A percentile compares a stretch with the other conserved stretches of the same genome.
Conservation (phyloP, 768 basidiomycete genomes). For the Boletus fagicola region DNA sequence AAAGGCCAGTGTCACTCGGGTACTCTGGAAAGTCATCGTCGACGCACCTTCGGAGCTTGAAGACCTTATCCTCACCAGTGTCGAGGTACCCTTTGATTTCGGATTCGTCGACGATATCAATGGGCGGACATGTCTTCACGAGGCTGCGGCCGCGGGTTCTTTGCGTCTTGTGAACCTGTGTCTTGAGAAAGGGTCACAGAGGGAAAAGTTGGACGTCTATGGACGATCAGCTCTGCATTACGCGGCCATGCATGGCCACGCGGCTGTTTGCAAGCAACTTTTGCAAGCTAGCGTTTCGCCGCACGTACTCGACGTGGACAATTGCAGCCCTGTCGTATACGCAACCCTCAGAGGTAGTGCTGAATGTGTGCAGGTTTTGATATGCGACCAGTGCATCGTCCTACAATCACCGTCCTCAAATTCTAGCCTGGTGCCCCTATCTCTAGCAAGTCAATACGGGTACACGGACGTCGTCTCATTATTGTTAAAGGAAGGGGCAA, state of each 20-base stretch:
- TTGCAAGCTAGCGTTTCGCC: constrained; percentile 66
- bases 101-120: constrained; percentile 96
- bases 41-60: constrained; percentile 73
- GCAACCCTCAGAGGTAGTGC: constrained; percentile 85
- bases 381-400: constrained; percentile 67
- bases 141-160: constrained; percentile 84
- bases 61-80: constrained; percentile 69
- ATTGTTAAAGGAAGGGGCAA: constrained; percentile 74
- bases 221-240: constrained; percentile 94
- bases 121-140: constrained; percentile 89
- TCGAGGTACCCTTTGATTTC: constrained; percentile 78
- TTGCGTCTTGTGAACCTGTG: constrained; percentile 78
- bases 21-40: constrained; percentile 90
- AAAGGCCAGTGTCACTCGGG: too few relatives aligned
- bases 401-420: constrained; percentile 55
- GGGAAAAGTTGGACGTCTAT: constrained; percentile 80
- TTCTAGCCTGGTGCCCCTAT: constrained; percentile 80
- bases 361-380: constrained; percentile 78
- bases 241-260: constrained; percentile 90
- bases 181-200: constrained; percentile 66
- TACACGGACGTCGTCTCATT: constrained; percentile 80
- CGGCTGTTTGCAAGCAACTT: constrained; percentile 69
- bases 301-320: constrained; percentile 82
- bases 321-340: constrained; percentile 91
- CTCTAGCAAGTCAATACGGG: constrained; percentile 88